These are phyloP conservation scores for Tulasnella sp. DNA, from an alignment of 768 basidiomycete species.

Conservation along the genomic window DNA sequence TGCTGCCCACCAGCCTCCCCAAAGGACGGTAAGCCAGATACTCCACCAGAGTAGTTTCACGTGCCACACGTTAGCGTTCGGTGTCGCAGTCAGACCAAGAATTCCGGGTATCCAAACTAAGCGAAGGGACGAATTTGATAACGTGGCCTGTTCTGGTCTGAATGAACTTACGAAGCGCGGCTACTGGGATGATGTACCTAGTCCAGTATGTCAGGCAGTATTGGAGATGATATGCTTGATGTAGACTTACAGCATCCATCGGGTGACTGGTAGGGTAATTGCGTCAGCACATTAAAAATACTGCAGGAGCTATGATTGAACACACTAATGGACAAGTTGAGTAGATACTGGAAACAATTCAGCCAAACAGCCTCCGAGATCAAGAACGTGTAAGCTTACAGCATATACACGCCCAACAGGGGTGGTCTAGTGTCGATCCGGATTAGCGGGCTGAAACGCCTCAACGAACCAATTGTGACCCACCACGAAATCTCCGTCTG, in stretches of 20 bases:
- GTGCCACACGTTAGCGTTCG: constrained; percentile 48
- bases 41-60: constrained; percentile 65
- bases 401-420: constrained; percentile 1
- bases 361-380: constrained; percentile 32
- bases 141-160: background rate
- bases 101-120: constrained; percentile 40
- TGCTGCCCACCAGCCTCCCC: constrained; percentile 77
- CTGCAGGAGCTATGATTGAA: background rate
- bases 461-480: constrained; percentile 23
- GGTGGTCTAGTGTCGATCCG: background rate
- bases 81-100: constrained; percentile 43
- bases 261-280: constrained; percentile 33
- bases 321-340: constrained; percentile 52
- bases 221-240: background rate
- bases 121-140: background rate
- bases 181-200: constrained; percentile 26
- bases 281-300: background rate
- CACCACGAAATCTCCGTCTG: constrained; percentile 48
- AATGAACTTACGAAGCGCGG: constrained; percentile 10
- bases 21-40: constrained; percentile 69
- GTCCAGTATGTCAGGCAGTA: background rate
- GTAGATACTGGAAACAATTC: constrained; percentile 57
- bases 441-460: background rate
- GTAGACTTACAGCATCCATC: constrained; percentile 45
- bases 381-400: background rate